A percentile compares a stretch with the other conserved stretches of the same genome.
phyloP scores from a whole-genome alignment of 1,284 basidiomycete species.

The Sporisorium graminicola region DNA sequence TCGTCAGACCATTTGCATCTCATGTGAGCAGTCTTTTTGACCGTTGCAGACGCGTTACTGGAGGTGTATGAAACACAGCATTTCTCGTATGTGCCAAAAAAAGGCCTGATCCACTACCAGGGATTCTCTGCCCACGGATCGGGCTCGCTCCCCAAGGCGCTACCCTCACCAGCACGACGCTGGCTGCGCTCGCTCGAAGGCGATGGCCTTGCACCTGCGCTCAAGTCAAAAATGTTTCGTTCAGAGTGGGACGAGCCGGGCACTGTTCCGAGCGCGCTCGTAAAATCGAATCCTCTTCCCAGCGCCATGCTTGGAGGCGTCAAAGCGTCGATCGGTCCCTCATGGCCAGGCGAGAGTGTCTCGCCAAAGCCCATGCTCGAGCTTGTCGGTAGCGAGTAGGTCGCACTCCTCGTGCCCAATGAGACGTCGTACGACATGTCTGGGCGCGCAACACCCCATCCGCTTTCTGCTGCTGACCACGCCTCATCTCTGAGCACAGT shows the following conservation, averaged over 20 bases:
- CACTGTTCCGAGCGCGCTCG: constrained; percentile 14
- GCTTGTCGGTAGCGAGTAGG: constrained; percentile 20
- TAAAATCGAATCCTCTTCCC: constrained; percentile 37
- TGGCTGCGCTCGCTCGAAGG: constrained; percentile 27
- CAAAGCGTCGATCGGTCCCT: constrained; percentile 24
- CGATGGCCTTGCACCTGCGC: constrained; percentile 15
- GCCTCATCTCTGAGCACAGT: constrained; percentile 9
- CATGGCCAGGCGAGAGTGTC: constrained; percentile 14
- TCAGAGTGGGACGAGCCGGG: constrained; percentile 19
- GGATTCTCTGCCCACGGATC: constrained; percentile 55
- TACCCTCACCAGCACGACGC: constrained; percentile 16
- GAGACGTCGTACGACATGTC: constrained; percentile 33
- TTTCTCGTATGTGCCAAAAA: not conserved
- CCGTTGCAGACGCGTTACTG: not conserved
- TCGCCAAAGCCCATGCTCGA: constrained; percentile 11
- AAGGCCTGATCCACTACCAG: constrained; percentile 8
- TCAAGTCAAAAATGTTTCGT: constrained; percentile 20
- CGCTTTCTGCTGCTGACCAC: constrained; percentile 22
- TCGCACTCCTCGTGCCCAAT: constrained; percentile 36
- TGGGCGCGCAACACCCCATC: constrained; percentile 26
- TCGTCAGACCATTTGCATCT: not conserved
- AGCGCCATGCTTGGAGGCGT: constrained; percentile 34
- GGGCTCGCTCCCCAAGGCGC: constrained; percentile 11
- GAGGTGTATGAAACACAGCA: not conserved
- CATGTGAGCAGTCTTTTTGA: too few species aligned